These are phyloP conservation scores for Nannizziopsis barbatae DNA, from an alignment of 2,329 filamentous ascomycete genomes.

Conservation along the genomic window DNA sequence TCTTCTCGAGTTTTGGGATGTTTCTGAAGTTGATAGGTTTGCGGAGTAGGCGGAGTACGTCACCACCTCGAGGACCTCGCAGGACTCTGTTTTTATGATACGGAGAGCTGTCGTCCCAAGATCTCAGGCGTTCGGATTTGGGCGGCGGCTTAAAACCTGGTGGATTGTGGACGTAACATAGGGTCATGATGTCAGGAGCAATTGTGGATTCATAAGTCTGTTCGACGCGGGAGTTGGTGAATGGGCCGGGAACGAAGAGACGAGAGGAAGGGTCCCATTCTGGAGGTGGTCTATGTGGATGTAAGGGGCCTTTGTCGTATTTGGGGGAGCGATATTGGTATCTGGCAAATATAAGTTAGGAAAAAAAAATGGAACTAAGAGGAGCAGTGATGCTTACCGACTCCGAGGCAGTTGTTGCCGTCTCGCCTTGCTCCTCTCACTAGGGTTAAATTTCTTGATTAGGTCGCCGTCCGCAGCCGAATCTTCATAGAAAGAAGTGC, in stretches of 20 bases:
- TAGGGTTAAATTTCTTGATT: slow-evolving; percentile 41
- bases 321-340: slow-evolving; percentile 92
- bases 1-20: slow-evolving; percentile 66
- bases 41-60: slow-evolving; percentile 41
- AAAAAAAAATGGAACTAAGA: not conserved
- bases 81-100: slow-evolving; percentile 88
- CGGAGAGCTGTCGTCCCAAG: slow-evolving; percentile 82
- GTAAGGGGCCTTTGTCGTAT: slow-evolving; percentile 85
- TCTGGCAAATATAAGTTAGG: slow-evolving; percentile 39
- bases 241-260: slow-evolving; percentile 80
- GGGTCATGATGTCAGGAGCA: slow-evolving; percentile 73
- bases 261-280: slow-evolving; percentile 78
- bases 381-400: slow-evolving; percentile 35
- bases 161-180: slow-evolving; percentile 76
- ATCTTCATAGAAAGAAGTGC: slow-evolving; percentile 29
- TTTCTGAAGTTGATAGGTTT: slow-evolving; percentile 64
- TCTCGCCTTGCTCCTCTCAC: slow-evolving; percentile 37
- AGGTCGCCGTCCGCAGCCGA: slow-evolving; percentile 13
- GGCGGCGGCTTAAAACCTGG: slow-evolving; percentile 56
- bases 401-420: slow-evolving; percentile 39
- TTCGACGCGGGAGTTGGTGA: slow-evolving; percentile 72
- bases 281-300: slow-evolving; percentile 82
- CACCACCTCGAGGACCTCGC: slow-evolving; percentile 70
- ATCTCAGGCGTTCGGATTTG: slow-evolving; percentile 57
- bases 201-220: slow-evolving; percentile 85